Percentiles rank a stretch among this genome's conserved stretches.
These are phyloP conservation scores for Saturnispora galanensis DNA, from an alignment of 805 yeast species.

Conservation along the genomic window DNA sequence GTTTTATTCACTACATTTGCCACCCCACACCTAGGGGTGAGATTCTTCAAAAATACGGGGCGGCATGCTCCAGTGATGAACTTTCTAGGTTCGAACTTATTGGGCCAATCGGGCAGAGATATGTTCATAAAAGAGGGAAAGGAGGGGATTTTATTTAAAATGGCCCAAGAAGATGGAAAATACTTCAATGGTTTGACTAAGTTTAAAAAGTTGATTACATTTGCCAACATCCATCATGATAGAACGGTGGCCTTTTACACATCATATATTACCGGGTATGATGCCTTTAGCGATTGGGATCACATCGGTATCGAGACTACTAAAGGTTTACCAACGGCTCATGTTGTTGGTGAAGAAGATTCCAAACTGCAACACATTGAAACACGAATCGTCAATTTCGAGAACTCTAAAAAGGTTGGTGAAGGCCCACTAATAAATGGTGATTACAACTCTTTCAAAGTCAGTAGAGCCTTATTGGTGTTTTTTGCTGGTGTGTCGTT, in stretches of 20 bases:
- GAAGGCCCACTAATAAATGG: conserved; percentile 2
- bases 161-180: conserved; percentile 42
- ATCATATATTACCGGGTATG: conserved; percentile 58
- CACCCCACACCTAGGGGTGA: conserved; percentile 64
- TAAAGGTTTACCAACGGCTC: conserved; percentile 33
- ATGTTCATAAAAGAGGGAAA: conserved; percentile 43
- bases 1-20: conserved; percentile 59
- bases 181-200: conserved; percentile 45
- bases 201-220: conserved; percentile 48
- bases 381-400: conserved; percentile 46
- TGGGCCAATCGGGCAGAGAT: conserved; percentile 68
- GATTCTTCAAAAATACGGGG: conserved; percentile 33
- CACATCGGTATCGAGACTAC: conserved; percentile 38
- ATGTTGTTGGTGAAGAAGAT: conserved; percentile 27
- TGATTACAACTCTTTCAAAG: background rate
- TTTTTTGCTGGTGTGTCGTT: conserved; percentile 7
- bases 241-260: conserved; percentile 85
- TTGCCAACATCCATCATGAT: conserved; percentile 76
- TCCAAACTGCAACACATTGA: conserved; percentile 11
- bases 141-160: conserved; percentile 37
- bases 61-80: conserved; percentile 32
- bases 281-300: conserved; percentile 59
- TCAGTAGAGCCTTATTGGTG: conserved; percentile 1
- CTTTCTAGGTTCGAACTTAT: conserved; percentile 40
- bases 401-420: conserved; percentile 19